A percentile compares a stretch with the other conserved stretches of the same genome.
Conservation (phyloP, 352 stramenopile species). For the Elongisporangium anandrum region DNA sequence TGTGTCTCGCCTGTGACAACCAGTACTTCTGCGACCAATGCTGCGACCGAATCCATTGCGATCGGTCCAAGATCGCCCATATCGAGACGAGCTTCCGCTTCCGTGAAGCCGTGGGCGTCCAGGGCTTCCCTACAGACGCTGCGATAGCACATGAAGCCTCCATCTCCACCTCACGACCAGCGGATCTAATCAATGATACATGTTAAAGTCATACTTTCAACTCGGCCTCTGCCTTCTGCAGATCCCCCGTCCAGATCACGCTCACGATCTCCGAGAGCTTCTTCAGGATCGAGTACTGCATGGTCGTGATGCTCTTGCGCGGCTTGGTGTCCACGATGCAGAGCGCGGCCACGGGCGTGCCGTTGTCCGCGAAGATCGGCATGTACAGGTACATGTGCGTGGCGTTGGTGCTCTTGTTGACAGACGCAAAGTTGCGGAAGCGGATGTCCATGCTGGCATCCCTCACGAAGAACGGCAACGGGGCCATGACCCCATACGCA, state of each 20-base stretch:
- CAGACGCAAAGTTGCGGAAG: slow-evolving; percentile 40
- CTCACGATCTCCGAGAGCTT: slow-evolving; percentile 26
- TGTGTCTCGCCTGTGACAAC: slow-evolving; percentile 30
- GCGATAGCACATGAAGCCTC: not conserved
- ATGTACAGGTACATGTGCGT: slow-evolving; percentile 36
- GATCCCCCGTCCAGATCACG: slow-evolving; percentile 8
- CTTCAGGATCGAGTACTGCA: slow-evolving; percentile 56
- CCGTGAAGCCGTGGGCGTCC: slow-evolving; percentile 22
- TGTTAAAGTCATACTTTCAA: not conserved
- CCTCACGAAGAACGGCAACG: slow-evolving; percentile 37
- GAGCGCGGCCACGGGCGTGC: slow-evolving; percentile 30
- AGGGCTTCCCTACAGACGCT: slow-evolving; percentile 24
- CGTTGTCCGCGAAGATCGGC: slow-evolving; percentile 21
- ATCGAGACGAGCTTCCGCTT: slow-evolving; percentile 33
- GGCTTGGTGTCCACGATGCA: slow-evolving; percentile 41
- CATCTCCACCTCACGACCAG: not conserved
- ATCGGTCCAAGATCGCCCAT: slow-evolving; percentile 19
- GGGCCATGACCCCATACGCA: slow-evolving; percentile 23
- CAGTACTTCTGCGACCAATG: slow-evolving; percentile 45
- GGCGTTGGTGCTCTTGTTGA: slow-evolving; percentile 20
- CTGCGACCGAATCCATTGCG: slow-evolving; percentile 38
- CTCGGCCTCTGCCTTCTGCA: slow-evolving; percentile 1
- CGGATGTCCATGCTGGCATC: slow-evolving; percentile 44
- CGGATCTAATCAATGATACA: not conserved
- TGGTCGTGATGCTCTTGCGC: slow-evolving; percentile 45